phyloP scores from a whole-genome alignment of 176 grass and related monocot species.

The Coix lacrymajobi region DNA sequence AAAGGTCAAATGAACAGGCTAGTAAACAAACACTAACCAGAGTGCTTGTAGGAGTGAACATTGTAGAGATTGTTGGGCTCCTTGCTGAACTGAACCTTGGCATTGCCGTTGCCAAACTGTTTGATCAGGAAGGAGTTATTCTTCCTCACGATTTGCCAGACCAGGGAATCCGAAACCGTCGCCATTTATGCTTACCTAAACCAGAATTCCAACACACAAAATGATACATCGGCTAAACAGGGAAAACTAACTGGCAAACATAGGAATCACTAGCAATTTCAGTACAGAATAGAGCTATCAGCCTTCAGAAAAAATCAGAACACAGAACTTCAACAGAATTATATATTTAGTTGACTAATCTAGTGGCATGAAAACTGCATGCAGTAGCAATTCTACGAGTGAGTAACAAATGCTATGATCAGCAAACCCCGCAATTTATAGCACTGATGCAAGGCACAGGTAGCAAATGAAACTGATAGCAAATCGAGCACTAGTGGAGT shows the following conservation, averaged over 20 bases:
- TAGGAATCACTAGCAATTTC: background rate
- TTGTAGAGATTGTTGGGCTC: slow-evolving; percentile 96
- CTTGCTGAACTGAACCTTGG: slow-evolving; percentile 89
- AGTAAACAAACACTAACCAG: slow-evolving; percentile 29
- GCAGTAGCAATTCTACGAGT: background rate
- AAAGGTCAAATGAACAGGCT: background rate
- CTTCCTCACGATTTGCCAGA: slow-evolving; percentile 87
- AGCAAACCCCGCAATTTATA: background rate
- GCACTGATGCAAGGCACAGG: background rate
- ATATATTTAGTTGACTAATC: background rate
- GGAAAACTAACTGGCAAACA: background rate
- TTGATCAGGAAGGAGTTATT: slow-evolving; percentile 88
- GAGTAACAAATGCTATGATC: background rate
- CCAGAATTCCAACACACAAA: background rate
- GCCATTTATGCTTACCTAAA: slow-evolving; percentile 54
- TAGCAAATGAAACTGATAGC: background rate
- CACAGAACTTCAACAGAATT: background rate
- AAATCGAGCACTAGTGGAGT: background rate
- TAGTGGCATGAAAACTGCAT: background rate
- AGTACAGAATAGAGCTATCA: background rate
- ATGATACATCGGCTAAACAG: background rate
- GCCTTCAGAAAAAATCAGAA: background rate
- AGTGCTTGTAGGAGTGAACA: slow-evolving; percentile 87
- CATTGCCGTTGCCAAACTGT: slow-evolving; percentile 84
- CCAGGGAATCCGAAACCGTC: slow-evolving; percentile 53